Percentiles rank a stretch among this genome's conserved stretches.
Conservation (phyloP, 2,329 filamentous ascomycete species). For the Aspergillaceae sp. region DNA sequence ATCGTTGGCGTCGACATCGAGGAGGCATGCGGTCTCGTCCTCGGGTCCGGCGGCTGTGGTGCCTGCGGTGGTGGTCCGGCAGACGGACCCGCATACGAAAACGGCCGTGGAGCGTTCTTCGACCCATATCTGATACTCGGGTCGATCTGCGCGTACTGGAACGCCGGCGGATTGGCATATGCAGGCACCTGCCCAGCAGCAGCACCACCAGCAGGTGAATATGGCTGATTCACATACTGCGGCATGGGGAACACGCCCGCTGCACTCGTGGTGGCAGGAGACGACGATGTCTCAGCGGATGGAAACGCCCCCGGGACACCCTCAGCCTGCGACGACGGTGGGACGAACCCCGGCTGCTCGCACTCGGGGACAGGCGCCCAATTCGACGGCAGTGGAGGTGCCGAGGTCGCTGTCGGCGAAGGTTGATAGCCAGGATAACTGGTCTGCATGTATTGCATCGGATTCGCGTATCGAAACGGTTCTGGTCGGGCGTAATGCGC, state of each 20-base stretch:
- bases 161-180: constrained; percentile 26
- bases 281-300: constrained; percentile 10
- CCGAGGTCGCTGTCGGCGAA: constrained; percentile 6
- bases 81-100: constrained; percentile 6
- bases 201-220: constrained; percentile 7
- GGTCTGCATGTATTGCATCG: constrained; percentile 10
- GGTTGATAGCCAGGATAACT: constrained; percentile 9
- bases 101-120: constrained; percentile 13
- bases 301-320: constrained; percentile 27
- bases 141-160: constrained; percentile 34
- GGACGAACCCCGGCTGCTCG: constrained; percentile 35
- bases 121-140: constrained; percentile 32
- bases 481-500: constrained; percentile 22
- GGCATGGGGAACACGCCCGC: constrained; percentile 18
- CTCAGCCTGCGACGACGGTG: constrained; percentile 25
- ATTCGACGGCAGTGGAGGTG: constrained; percentile 11
- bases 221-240: constrained; percentile 23
- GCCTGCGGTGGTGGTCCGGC: constrained; percentile 9
- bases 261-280: constrained; percentile 4
- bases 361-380: constrained; percentile 34
- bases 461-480: constrained; percentile 25
- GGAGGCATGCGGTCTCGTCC: constrained; percentile 5
- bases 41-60: constrained; percentile 15
- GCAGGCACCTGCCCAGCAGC: constrained; percentile 24
- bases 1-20: background rate